Evolutionary conservation across 805 yeast genomes (phyloP), one percentile per base, ranked within the genome.

Genomic region (Candida michaelii): DNA sequence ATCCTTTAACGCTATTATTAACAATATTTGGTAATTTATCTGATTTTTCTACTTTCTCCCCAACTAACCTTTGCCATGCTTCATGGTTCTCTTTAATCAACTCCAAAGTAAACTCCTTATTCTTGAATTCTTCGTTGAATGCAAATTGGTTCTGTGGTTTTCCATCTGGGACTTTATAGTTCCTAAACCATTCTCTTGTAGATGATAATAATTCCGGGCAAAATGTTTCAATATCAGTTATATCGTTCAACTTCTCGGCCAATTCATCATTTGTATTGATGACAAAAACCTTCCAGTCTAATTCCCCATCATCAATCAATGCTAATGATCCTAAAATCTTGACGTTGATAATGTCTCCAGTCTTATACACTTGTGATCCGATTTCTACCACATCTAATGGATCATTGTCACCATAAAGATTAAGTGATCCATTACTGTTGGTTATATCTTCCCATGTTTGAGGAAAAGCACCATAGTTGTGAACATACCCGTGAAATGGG

Each of bases 391-490:
- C 90, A 59, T 71, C 76, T 50, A 71, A 62, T 13, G 76, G 76
- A 55, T 71, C 76, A 54, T 69, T 67, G 52, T 71, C 76, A 39
- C 76, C 76, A 56, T 36, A 60, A 15, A 65, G 55, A 11, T 56
- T 62, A 19, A 79, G 58, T 70, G 81, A 64, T 68, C 55, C 63
- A 42, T 62, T 55, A 35, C 56, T 56, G 40, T 69, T 70, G 45
- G 83, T 78, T n/a, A 95, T 95, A 59, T 93, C 95, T 66, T 91
- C 99, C 98, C 98, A 91, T 3, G 98, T 91, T 69, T 87, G 95
- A 13, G 95, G 90, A 53, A 87, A 72, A 3, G 95, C 91, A 34
- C 96, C 95, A 59, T 88, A 88, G 65, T 88, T 88, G 63, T 83
- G 90, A 43, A 88, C 83, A 62, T 86, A 87, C 1, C 96, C 96